A percentile compares a stretch with the other conserved stretches of the same genome.
Evolutionary conservation across 1,284 basidiomycete species (phyloP).

Genomic region (Thecaphora thlaspeos): DNA sequence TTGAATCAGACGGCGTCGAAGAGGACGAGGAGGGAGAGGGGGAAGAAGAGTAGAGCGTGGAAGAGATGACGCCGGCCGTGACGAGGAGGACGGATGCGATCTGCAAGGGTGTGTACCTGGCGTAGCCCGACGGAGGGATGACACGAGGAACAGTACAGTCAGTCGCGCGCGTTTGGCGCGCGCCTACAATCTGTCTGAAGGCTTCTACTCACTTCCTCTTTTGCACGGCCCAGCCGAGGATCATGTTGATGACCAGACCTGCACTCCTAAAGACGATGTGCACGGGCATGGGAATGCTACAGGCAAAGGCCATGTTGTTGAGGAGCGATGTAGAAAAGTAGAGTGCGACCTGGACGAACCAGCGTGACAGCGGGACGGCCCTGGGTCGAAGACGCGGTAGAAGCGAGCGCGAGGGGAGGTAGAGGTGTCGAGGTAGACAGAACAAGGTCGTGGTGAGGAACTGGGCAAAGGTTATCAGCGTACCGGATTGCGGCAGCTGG

Average conservation of each 20-base stretch:
- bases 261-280: slow-evolving; percentile 93
- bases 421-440: slow-evolving; percentile 35
- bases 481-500: slow-evolving; percentile 42
- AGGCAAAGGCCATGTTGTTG: slow-evolving; percentile 88
- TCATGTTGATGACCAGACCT: slow-evolving; percentile 77
- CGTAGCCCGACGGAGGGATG: no score
- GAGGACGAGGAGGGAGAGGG: slow-evolving; percentile 28
- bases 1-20: slow-evolving; percentile 1
- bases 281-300: slow-evolving; percentile 78
- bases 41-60: slow-evolving; percentile 69
- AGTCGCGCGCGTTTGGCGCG: no score
- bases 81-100: slow-evolving; percentile 71
- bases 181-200: no score
- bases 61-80: slow-evolving; percentile 76
- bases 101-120: slow-evolving; percentile 30
- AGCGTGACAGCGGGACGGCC: slow-evolving; percentile 70
- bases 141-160: no score
- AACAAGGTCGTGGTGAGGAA: slow-evolving; percentile 47
- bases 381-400: slow-evolving; percentile 14
- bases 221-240: slow-evolving; percentile 68
- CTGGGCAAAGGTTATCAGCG: slow-evolving; percentile 53
- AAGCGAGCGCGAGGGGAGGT: slow-evolving; percentile 1
- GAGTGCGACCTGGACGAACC: slow-evolving; percentile 76
- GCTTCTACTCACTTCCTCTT: slow-evolving; percentile 59
- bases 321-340: slow-evolving; percentile 79